A percentile compares a stretch with the other conserved stretches of the same genome.
Evolutionary conservation across 306 rosid species (phyloP).

Genomic region (Begonia fuchsioides): DNA sequence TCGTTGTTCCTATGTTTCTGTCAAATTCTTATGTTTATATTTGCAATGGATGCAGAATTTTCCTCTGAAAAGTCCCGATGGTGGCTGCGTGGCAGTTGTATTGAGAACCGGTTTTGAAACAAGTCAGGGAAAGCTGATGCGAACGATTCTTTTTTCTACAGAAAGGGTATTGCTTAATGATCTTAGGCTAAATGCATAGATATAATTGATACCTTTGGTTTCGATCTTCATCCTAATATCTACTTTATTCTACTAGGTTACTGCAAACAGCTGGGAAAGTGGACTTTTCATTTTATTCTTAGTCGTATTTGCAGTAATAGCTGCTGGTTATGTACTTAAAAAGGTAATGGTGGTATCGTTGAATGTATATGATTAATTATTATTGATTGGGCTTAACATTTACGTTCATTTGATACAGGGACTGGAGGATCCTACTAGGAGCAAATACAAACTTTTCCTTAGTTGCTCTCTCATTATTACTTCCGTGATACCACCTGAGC

Average conservation of each 20-base stretch:
- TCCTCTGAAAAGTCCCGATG: conserved; percentile 81
- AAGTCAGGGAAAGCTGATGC: conserved; percentile 98
- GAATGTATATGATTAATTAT: conserved; percentile 3
- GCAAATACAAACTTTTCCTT: conserved; percentile 95
- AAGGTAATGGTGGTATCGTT: conserved; percentile 41
- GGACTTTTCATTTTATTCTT: conserved; percentile 85
- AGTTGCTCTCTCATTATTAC: conserved; percentile 98
- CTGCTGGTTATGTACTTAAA: conserved; percentile 89
- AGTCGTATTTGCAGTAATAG: conserved; percentile 88
- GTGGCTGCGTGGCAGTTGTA: conserved; percentile 95
- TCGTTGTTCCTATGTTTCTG: too few species aligned
- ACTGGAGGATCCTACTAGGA: conserved; percentile 92
- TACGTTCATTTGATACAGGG: conserved; percentile 38
- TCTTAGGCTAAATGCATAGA: conserved; percentile 5
- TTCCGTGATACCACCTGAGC: conserved; percentile 98
- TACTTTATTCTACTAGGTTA: conserved; percentile 34
- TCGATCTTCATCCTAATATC: not conserved
- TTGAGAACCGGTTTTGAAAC: conserved; percentile 97
- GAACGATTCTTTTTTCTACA: conserved; percentile 91
- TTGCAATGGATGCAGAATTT: conserved; percentile 47
- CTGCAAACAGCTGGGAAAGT: conserved; percentile 99
- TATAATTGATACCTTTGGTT: conserved; percentile 2
- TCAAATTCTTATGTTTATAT: too few species aligned
- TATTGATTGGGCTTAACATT: conserved; percentile 5
- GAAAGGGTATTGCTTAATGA: conserved; percentile 60